Conservation (phyloP, 1,139 yeast species). For the Diutina sp. region DNA sequence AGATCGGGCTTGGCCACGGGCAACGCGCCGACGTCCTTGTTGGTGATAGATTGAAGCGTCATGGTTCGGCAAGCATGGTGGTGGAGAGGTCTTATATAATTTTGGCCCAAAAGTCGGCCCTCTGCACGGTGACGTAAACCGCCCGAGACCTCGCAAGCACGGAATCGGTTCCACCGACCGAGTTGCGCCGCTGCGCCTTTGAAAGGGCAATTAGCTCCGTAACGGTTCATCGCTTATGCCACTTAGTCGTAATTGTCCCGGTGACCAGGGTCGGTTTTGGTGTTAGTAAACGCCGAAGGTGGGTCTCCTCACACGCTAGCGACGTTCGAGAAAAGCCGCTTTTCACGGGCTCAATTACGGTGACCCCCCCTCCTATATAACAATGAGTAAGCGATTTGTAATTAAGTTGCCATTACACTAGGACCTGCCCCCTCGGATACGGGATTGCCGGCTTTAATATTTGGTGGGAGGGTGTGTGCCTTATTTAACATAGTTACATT, state of each 20-base stretch:
- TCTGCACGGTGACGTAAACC: not conserved
- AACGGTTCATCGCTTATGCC: not conserved
- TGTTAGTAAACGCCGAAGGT: not conserved
- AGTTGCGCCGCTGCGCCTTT: not conserved
- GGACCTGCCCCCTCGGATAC: not conserved
- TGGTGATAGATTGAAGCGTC: slow-evolving; percentile 7
- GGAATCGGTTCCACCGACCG: not conserved
- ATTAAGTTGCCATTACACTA: not conserved
- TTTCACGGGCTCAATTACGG: not conserved
- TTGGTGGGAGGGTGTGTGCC: not conserved
- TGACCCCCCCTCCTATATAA: not conserved
- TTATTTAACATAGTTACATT: not conserved
- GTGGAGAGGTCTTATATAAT: not conserved
- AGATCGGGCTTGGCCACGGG: slow-evolving; percentile 7
- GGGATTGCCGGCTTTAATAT: not conserved
- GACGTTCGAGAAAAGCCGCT: not conserved
- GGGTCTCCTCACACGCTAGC: not conserved
- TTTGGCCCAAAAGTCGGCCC: not conserved
- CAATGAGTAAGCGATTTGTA: not conserved
- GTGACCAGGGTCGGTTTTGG: not conserved
- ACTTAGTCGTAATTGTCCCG: too few species aligned
- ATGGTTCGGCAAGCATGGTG: not conserved
- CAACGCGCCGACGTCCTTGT: slow-evolving; percentile 8
- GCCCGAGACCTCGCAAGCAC: not conserved
- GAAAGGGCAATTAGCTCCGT: not conserved